Evolutionary conservation across 2,329 filamentous ascomycete species (phyloP), one percentile per base, ranked within the genome.

Genomic region (Aspergillus intermedius): DNA sequence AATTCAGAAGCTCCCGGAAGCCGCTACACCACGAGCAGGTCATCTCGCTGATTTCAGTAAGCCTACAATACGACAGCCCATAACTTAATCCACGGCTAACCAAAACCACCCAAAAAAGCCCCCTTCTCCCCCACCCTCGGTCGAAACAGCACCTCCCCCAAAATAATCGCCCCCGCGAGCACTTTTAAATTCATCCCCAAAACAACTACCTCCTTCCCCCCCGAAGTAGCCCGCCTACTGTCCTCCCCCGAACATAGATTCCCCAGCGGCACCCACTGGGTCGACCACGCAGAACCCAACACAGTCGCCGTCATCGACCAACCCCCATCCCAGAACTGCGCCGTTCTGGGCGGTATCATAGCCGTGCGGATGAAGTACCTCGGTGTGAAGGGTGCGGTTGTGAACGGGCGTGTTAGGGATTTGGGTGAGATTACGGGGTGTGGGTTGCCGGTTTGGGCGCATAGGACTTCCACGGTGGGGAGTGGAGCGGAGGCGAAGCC

Each of bases 281-380:
- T 83, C 34, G 87, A 91, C 65, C 69, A 80, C 39, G 77, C 80
- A 1, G 67, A 78, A 22, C 70, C 76, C 0, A 77, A 75, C 6
- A 84, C 81, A 1, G 75, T 89, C 46, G 79, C 83, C 3, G 70
- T 90, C 3, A 76, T 89, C 50, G 78, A 80, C 52, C 85, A 89
- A 59, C 83, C 85, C 0, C 60, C 72, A 0, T 76, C 74, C 1
- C 84, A 88, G 62, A 76, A 75, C 45, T 88, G 86, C 66, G 86
- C 86, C 5, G 77, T 87, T 6, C 77, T 87, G 5, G 87, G 87
- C n/a, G 86, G 86, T 15, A 87, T 90, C 54, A 86, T 89, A 78
- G 86, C 84, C 4, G 72, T 79, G 25, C 75, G 86, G 17, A 86
- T 89, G 77, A 81, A 82, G 58, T 64, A 77, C 12, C 73, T 83